Percentiles rank a stretch among this genome's conserved stretches.
Conservation (phyloP, 257 asterid species). For the Solanum paucissectum region DNA sequence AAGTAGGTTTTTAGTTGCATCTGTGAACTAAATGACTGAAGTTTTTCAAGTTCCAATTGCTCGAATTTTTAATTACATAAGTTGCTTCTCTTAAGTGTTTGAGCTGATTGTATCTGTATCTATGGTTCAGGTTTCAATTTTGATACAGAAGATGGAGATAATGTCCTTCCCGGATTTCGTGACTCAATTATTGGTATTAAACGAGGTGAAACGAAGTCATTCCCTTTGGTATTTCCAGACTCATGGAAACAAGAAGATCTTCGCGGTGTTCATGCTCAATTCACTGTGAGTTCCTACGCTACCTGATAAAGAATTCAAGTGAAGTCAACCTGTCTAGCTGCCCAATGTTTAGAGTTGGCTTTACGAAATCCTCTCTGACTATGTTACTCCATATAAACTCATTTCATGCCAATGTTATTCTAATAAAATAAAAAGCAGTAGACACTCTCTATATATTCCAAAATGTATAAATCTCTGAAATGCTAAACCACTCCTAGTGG, state of each 20-base stretch:
- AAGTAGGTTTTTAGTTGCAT: neutral
- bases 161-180: conserved; percentile 75
- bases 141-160: conserved; percentile 89
- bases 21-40: neutral
- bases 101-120: neutral
- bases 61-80: neutral
- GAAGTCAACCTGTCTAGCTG: neutral
- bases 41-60: neutral
- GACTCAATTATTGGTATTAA: conserved; percentile 54
- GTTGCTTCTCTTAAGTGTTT: neutral
- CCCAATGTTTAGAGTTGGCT: neutral
- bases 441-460: neutral
- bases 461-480: neutral
- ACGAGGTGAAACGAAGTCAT: conserved; percentile 65
- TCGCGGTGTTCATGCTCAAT: conserved; percentile 76
- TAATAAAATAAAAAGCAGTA: neutral
- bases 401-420: neutral
- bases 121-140: conserved; percentile 70
- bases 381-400: neutral
- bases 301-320: neutral
- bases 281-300: conserved; percentile 47
- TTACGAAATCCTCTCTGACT: neutral
- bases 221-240: conserved; percentile 82
- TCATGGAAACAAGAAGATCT: conserved; percentile 89
- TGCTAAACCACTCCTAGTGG: neutral